Conservation (phyloP, 2,329 filamentous ascomycete species). For the Talaromyces sp. region DNA sequence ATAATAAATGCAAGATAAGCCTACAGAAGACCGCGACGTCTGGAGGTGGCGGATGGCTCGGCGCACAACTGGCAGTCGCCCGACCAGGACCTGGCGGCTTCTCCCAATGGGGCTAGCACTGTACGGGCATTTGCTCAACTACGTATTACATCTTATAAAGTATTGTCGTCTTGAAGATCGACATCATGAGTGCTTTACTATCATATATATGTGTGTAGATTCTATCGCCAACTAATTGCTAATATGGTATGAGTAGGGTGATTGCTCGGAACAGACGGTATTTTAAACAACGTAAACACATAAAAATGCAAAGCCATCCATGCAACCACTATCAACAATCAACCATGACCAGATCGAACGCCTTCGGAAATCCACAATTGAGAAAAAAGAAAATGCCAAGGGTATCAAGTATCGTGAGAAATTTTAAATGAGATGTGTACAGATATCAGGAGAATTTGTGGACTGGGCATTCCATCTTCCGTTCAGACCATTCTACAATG, state of each 20-base stretch:
- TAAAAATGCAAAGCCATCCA: neutral
- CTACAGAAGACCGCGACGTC: neutral
- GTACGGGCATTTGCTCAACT: no score
- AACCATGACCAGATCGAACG: neutral
- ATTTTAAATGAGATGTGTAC: neutral
- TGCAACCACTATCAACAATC: neutral
- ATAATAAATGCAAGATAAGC: neutral
- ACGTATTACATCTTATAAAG: no score
- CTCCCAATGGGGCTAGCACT: neutral
- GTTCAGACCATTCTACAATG: constrained; percentile 57
- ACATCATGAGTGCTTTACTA: no score
- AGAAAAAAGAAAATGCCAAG: neutral
- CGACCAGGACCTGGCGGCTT: neutral
- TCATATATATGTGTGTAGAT: neutral
- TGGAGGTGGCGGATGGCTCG: neutral
- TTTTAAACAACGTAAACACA: neutral
- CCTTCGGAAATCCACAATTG: neutral
- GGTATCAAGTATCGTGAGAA: constrained; percentile 4
- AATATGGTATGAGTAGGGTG: no score
- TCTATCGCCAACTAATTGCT: neutral
- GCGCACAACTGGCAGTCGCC: no score
- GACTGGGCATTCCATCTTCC: constrained; percentile 54
- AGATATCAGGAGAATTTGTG: constrained; percentile 40
- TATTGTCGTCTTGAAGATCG: no score
- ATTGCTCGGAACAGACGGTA: neutral